A percentile compares a stretch with the other conserved stretches of the same genome.
Conservation (phyloP, 2,329 filamentous ascomycete genomes). For the Ilyonectria sp. region DNA sequence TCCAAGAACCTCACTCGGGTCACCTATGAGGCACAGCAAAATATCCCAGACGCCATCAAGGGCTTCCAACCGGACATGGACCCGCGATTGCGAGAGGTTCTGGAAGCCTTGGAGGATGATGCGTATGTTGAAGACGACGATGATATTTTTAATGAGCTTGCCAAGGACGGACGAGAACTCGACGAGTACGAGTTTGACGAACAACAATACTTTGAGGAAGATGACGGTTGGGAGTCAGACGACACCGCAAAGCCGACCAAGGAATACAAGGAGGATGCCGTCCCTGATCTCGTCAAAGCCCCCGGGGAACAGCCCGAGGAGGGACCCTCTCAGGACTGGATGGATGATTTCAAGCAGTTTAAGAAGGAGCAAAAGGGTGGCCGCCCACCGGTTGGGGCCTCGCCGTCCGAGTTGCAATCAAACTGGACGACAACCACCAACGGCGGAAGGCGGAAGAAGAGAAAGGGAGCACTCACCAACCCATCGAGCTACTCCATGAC, state of each 20-base stretch:
- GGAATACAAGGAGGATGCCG: conserved; percentile 67
- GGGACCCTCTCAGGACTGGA: conserved; percentile 83
- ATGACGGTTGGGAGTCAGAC: conserved; percentile 96
- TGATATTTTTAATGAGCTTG: conserved; percentile 85
- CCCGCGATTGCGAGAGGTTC: conserved; percentile 87
- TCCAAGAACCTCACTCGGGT: conserved; percentile 83
- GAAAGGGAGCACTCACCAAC: conserved; percentile 92
- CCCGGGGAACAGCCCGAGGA: conserved; percentile 68
- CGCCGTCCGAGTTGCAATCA: conserved; percentile 77
- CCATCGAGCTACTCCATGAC: conserved; percentile 93
- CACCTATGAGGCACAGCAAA: conserved; percentile 93
- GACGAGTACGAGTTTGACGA: conserved; percentile 86
- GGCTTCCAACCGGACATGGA: conserved; percentile 99
- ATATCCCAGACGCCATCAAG: conserved; percentile 90
- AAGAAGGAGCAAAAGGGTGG: conserved; percentile 81
- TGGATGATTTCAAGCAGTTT: conserved; percentile 94
- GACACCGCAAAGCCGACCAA: conserved; percentile 84
- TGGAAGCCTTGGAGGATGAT: conserved; percentile 96
- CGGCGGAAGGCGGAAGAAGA: conserved; percentile 90
- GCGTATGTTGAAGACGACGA: conserved; percentile 92
- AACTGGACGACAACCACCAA: conserved; percentile 83
- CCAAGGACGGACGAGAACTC: conserved; percentile 79
- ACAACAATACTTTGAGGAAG: conserved; percentile 71
- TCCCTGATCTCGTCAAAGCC: conserved; percentile 64
- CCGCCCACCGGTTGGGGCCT: conserved; percentile 58